Conservation (phyloP, 805 yeast genomes). For the Wickerhamomyces hampshirensis region DNA sequence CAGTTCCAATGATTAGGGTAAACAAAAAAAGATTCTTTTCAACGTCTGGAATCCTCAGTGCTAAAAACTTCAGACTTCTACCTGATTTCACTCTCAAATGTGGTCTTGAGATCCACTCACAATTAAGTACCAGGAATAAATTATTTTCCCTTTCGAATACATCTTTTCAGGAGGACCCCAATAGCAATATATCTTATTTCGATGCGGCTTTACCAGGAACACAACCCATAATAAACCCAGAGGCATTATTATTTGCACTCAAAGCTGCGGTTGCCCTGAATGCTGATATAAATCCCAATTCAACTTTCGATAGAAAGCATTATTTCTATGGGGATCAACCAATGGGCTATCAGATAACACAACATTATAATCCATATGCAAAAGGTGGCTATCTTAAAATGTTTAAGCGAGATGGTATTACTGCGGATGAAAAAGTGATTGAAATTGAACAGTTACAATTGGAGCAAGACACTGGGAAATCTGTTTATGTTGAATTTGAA, state of each 20-base stretch:
- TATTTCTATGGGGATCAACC: conserved; percentile 98
- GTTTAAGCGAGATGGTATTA: conserved; percentile 48
- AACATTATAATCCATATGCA: conserved; percentile 78
- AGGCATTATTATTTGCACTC: conserved; percentile 66
- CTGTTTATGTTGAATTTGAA: conserved; percentile 44
- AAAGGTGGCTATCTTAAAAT: conserved; percentile 55
- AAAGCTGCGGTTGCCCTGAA: conserved; percentile 69
- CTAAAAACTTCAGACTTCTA: conserved; percentile 6
- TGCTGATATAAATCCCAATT: conserved; percentile 47
- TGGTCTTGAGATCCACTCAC: conserved; percentile 94
- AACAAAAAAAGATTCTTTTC: not conserved
- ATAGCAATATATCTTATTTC: conserved; percentile 65
- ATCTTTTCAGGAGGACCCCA: conserved; percentile 52
- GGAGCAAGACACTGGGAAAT: conserved; percentile 93
- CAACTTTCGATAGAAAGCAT: conserved; percentile 89
- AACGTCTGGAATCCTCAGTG: conserved; percentile 3
- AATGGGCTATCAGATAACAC: conserved; percentile 92
- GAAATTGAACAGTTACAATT: conserved; percentile 77
- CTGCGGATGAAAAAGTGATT: conserved; percentile 41
- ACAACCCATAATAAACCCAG: conserved; percentile 74
- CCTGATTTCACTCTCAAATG: conserved; percentile 50
- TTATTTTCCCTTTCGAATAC: conserved; percentile 65
- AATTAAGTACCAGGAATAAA: conserved; percentile 66
- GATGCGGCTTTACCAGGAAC: conserved; percentile 92
- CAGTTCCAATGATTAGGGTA: too few species aligned